These are phyloP conservation scores for Stagonosporopsis cucurbitacearum DNA, from an alignment of 2,329 filamentous ascomycete species.

Conservation along the genomic window DNA sequence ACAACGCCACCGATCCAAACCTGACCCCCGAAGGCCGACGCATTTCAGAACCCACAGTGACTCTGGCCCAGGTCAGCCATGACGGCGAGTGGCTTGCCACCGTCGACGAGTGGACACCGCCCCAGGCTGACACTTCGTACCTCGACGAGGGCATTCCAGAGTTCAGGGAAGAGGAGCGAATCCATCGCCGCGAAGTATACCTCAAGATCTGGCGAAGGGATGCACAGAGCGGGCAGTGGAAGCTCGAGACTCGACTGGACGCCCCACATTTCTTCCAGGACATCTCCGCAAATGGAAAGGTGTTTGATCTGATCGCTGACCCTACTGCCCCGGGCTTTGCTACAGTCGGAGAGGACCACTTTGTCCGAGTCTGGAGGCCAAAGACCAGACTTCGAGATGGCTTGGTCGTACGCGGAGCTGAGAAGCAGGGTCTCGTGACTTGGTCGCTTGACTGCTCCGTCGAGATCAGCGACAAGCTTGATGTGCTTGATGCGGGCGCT, in stretches of 20 bases:
- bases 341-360: slow-evolving; percentile 81
- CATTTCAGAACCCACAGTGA: slow-evolving; percentile 79
- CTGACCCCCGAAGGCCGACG: slow-evolving; percentile 72
- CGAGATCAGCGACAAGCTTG: slow-evolving; percentile 50
- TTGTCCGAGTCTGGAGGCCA: slow-evolving; percentile 82
- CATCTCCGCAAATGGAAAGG: slow-evolving; percentile 57
- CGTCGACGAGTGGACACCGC: slow-evolving; percentile 87
- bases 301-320: slow-evolving; percentile 77
- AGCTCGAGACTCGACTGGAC: slow-evolving; percentile 82
- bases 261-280: slow-evolving; percentile 71
- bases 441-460: slow-evolving; percentile 74
- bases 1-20: slow-evolving; percentile 83
- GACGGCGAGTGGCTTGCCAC: slow-evolving; percentile 92
- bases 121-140: slow-evolving; percentile 69
- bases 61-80: slow-evolving; percentile 74
- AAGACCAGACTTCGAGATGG: slow-evolving; percentile 73
- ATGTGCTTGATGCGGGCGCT: slow-evolving; percentile 31
- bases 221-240: slow-evolving; percentile 64
- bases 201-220: slow-evolving; percentile 89
- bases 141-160: slow-evolving; percentile 54
- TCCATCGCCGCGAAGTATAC: slow-evolving; percentile 71
- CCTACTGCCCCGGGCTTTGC: slow-evolving; percentile 76
- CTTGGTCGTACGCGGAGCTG: slow-evolving; percentile 63
- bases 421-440: slow-evolving; percentile 65
- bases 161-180: slow-evolving; percentile 52